Conservation (phyloP, 2,329 filamentous ascomycete genomes). For the Shiraia sp. region DNA sequence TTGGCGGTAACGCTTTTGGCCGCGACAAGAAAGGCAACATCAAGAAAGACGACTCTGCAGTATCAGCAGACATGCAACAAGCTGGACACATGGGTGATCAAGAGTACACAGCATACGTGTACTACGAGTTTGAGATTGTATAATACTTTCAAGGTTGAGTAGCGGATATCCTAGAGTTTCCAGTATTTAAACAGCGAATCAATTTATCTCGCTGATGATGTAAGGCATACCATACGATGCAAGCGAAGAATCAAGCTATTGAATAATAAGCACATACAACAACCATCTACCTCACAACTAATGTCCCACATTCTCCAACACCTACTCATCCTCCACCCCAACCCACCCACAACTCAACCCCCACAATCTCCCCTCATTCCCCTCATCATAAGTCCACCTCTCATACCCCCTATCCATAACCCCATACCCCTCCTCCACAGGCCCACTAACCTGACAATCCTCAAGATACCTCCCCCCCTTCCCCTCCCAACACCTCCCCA, state of each 20-base stretch:
- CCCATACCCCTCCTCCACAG: slow-evolving; percentile 2
- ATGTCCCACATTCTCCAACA: background rate
- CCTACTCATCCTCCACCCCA: slow-evolving; percentile 52
- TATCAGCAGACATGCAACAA: slow-evolving; percentile 82
- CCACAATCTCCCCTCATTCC: slow-evolving; percentile 39
- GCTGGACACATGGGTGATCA: slow-evolving; percentile 70
- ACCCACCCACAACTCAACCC: slow-evolving; percentile 49
- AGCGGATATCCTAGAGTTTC: background rate
- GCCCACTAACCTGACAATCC: slow-evolving; percentile 27
- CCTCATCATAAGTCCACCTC: slow-evolving; percentile 28
- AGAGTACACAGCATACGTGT: slow-evolving; percentile 95
- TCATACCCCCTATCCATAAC: slow-evolving; percentile 13
- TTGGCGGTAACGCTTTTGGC: slow-evolving; percentile 92
- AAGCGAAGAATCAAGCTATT: background rate
- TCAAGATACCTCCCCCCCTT: slow-evolving; percentile 42
- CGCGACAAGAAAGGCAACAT: slow-evolving; percentile 91
- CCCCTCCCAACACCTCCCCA: slow-evolving; percentile 39
- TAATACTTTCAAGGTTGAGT: slow-evolving; percentile 4
- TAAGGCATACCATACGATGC: background rate
- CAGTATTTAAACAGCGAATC: background rate
- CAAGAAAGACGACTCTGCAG: slow-evolving; percentile 81
- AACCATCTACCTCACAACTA: no score
- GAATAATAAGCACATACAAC: no score
- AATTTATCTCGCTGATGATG: background rate
- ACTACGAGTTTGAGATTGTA: slow-evolving; percentile 86